Percentiles rank a stretch among this genome's conserved stretches.
These are phyloP conservation scores for Eragrostis nindensis DNA, from an alignment of 176 grass and related monocot genomes.

Conservation along the genomic window DNA sequence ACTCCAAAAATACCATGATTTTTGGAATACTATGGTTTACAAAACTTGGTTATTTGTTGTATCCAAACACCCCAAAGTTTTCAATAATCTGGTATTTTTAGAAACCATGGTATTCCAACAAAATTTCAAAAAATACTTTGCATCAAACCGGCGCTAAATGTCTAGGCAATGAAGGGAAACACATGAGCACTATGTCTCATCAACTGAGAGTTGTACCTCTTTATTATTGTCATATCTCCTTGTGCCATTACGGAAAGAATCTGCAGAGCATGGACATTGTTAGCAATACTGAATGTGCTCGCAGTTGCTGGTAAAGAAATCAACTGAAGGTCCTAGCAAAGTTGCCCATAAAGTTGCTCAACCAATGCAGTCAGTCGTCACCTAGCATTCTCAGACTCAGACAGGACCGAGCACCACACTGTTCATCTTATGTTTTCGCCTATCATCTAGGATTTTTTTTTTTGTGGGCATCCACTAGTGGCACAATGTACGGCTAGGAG, in stretches of 20 bases:
- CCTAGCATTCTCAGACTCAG: neutral
- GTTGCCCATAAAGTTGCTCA: neutral
- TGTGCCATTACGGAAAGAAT: conserved; percentile 17
- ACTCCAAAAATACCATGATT: too few species aligned
- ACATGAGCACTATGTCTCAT: neutral
- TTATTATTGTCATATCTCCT: conserved; percentile 28
- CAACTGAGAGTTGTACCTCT: conserved; percentile 24
- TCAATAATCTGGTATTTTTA: too few species aligned
- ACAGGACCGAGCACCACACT: neutral
- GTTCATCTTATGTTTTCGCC: neutral
- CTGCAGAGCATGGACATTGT: neutral
- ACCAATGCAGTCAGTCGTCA: neutral
- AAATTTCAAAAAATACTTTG: too few species aligned
- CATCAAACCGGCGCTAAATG: too few species aligned
- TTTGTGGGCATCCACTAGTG: too few species aligned
- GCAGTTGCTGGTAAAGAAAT: neutral
- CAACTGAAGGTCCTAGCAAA: neutral
- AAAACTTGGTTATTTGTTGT: too few species aligned
- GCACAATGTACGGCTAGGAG: neutral
- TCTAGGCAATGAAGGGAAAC: neutral
- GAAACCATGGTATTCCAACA: too few species aligned
- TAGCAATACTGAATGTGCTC: neutral
- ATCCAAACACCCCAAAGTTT: too few species aligned
- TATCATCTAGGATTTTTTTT: neutral
- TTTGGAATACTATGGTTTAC: too few species aligned